Conservation (phyloP, 2,329 filamentous ascomycete genomes). For the Lachnellula subtilissima region DNA sequence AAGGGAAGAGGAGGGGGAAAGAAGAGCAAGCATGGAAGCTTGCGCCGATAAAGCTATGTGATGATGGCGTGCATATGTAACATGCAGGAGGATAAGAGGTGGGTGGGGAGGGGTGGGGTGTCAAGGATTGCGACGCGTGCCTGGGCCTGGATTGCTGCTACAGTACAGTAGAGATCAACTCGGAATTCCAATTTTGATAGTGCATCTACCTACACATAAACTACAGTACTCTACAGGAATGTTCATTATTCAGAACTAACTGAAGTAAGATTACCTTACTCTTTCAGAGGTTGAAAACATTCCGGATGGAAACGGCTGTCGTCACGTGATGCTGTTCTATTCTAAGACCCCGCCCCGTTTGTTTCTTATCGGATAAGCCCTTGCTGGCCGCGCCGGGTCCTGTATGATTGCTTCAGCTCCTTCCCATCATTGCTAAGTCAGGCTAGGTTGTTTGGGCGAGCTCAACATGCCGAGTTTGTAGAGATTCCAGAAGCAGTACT, state of each 20-base stretch:
- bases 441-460: not conserved
- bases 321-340: not conserved
- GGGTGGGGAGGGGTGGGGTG: not conserved
- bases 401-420: not conserved
- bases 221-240: not conserved
- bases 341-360: not conserved
- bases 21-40: not conserved
- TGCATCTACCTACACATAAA: not conserved
- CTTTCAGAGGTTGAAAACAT: not conserved
- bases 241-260: not conserved
- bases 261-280: not conserved
- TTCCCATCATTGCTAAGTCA: not conserved
- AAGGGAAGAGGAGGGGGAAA: too few relatives aligned
- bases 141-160: not conserved
- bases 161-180: not conserved
- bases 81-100: not conserved
- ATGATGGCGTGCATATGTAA: not conserved
- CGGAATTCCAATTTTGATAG: not conserved
- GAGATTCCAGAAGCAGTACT: not conserved
- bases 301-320: not conserved
- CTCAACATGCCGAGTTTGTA: not conserved
- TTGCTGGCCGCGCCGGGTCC: not conserved
- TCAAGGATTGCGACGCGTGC: not conserved
- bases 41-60: not conserved
- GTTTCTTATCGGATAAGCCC: not conserved